phyloP scores from a whole-genome alignment of 2,329 filamentous ascomycete genomes.

The Pestalotiopsis fici region DNA sequence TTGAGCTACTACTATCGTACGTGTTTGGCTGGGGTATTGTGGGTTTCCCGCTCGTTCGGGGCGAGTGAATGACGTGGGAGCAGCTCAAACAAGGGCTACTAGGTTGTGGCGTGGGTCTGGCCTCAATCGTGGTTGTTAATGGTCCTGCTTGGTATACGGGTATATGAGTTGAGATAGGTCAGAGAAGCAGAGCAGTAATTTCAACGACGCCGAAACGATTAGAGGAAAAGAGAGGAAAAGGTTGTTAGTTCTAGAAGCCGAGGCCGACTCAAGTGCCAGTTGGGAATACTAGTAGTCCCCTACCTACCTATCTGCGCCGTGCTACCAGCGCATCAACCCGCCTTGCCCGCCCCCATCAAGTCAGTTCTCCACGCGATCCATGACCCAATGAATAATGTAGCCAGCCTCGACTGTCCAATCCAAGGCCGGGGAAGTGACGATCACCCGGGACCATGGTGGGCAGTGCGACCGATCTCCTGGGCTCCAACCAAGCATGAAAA shows the following conservation, averaged over 20 bases:
- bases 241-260: background rate
- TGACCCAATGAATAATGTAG: constrained; percentile 3
- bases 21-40: background rate
- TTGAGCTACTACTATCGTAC: background rate
- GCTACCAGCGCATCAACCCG: background rate
- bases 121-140: background rate
- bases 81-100: background rate
- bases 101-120: background rate
- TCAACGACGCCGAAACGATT: background rate
- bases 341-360: background rate
- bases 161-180: background rate
- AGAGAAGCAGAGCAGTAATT: background rate
- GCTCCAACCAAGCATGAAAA: background rate
- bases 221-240: background rate
- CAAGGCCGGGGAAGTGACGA: background rate
- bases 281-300: background rate
- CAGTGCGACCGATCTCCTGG: constrained; percentile 1
- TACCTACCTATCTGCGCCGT: background rate
- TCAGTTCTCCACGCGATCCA: background rate
- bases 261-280: background rate
- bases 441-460: background rate
- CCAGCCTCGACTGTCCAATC: background rate
- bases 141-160: background rate
- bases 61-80: background rate
- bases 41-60: background rate